These are phyloP conservation scores for Simplicillium sp. DNA, from an alignment of 2,329 filamentous ascomycete species.

Conservation along the genomic window DNA sequence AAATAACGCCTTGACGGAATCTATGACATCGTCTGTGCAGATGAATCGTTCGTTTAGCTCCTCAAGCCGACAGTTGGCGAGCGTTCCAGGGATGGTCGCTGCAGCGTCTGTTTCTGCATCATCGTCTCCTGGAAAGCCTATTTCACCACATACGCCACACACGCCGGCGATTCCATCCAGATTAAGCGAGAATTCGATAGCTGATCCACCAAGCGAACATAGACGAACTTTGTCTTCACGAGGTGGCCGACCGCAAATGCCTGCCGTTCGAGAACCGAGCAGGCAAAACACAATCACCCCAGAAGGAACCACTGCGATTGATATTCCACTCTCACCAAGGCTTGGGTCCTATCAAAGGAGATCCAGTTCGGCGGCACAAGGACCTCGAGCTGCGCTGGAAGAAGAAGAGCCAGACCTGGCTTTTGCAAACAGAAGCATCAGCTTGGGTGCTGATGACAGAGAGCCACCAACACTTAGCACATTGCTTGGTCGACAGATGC, in stretches of 20 bases:
- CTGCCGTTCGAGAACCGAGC: constrained; percentile 19
- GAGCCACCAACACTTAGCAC: constrained; percentile 57
- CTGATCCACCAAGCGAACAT: constrained; percentile 20
- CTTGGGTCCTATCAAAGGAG: constrained; percentile 45
- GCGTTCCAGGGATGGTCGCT: constrained; percentile 56
- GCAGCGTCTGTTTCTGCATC: constrained; percentile 73
- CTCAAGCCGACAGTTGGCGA: constrained; percentile 49
- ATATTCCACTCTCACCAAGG: constrained; percentile 64
- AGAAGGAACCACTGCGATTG: constrained; percentile 56
- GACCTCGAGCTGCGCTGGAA: constrained; percentile 42
- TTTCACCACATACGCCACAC: constrained; percentile 84
- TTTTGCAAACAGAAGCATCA: constrained; percentile 57
- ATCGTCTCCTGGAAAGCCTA: constrained; percentile 81
- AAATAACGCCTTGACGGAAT: constrained; percentile 81
- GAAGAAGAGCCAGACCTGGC: constrained; percentile 54
- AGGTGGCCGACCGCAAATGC: constrained; percentile 14
- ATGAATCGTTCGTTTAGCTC: constrained; percentile 76
- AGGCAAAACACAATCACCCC: constrained; percentile 30
- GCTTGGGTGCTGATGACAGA: constrained; percentile 55
- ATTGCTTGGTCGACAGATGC: constrained; percentile 39
- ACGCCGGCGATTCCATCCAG: constrained; percentile 89
- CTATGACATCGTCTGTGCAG: constrained; percentile 82
- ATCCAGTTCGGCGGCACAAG: constrained; percentile 62
- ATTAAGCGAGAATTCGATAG: constrained; percentile 81
- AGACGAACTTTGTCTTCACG: constrained; percentile 19